Evolutionary conservation across 257 asterid species (phyloP), one percentile per base, ranked within the genome.

Genomic region (Solanum okadae): DNA sequence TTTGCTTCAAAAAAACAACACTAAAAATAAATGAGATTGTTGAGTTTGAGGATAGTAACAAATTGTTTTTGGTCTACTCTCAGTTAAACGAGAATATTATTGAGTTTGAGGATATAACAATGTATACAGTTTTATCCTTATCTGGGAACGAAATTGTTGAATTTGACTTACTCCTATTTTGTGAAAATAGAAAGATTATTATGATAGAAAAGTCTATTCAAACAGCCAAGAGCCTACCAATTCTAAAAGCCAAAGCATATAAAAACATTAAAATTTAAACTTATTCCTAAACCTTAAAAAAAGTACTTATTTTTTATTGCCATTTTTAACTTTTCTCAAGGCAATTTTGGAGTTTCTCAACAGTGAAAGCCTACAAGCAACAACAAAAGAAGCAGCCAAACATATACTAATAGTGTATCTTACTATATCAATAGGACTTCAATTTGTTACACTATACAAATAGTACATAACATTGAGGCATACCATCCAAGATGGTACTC

Each of bases 51-150:
- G 67, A 20, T 56, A 0, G 25, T 56, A 56, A 20, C 67, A 20
- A 56, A 20, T 56, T 56, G 5, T 56, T 8, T 20, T 0, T 1
- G 11, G 0, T 1, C 0, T 0, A 56, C 2, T 20, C 11, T 56
- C 5, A 0, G 1, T 7, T 20, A 56, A 56, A 56, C 0, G n/a
- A 56, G n/a, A 56, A 52, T 6, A 0, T 56, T 56, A 7, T 56
- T 7, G 65, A 56, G 2, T 56, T 56, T 20, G 1, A 56, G 0
- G 1, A 56, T 56, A 20, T 56, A 20, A 0, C 4, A 20, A 20
- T 20, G 5, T 20, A 56, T 20, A 20, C 2, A 20, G 2, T 56
- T 11, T 56, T 56, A 56, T 0, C 1, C 4, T 3, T 56, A 56
- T 1, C 4, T 2, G n/a, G 2, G 4, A 56, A 56, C 10, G 10